Evolutionary conservation across 148 eudicot genomes (phyloP), one percentile per base, ranked within the genome.

Genomic region (Heliosperma pusillum): DNA sequence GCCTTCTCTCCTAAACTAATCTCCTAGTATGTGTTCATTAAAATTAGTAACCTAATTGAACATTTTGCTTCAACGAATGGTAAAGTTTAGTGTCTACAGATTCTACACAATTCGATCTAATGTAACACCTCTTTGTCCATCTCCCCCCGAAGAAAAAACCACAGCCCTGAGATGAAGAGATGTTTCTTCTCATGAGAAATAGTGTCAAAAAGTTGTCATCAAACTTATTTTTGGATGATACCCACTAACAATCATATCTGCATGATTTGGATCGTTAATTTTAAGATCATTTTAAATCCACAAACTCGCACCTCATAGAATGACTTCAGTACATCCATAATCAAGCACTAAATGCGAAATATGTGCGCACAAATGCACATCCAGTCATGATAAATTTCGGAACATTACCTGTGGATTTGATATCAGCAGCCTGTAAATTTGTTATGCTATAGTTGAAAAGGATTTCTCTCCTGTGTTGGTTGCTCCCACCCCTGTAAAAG

Each of bases 401-500:
- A 50, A 57, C 20, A 63, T 65, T 80, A 80, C 83, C 80, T 76
- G 73, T 76, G n/a, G 33, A 12, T 44, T 17, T 25, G 9, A 50
- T 69, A 60, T 36, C 55, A 74, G 81, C 68, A 30, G 29, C 80
- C 58, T 19, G 45, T 33, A 56, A 77, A 36, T 53, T 69, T 71
- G 60, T 70, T 42, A 12, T 64, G 76, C 78, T 74, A 78, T 62
- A 70, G 74, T 69, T 88, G 86, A 86, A 85, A 89, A 85, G 73
- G 95, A 89, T 80, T 94, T 91, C 77, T 84, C 85, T 90, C 97
- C 78, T 88, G 98, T 22, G 88, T 55, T 77, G 91, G 97, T 82
- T 82, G 95, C 82, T 90, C 95, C 98, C 98, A 94, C 71, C 42
- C 81, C 73, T 77, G 80, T 78, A 91, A 76, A 74, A 91, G 85